These are phyloP conservation scores for Jamesozyma rosinii DNA, from an alignment of 805 yeast genomes.

Conservation along the genomic window DNA sequence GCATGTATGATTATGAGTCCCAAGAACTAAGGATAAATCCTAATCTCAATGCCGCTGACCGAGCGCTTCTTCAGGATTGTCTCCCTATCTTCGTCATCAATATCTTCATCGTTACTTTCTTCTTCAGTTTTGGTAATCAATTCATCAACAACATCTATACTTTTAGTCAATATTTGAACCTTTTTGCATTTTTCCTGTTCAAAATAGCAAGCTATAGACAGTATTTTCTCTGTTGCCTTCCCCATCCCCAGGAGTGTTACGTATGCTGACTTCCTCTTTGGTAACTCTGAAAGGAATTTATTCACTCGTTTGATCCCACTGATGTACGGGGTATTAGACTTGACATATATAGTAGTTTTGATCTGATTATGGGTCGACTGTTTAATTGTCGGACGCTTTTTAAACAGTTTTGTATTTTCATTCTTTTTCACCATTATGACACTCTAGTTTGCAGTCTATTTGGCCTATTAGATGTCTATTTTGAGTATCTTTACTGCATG, in stretches of 20 bases:
- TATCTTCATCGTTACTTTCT: slow-evolving; percentile 24
- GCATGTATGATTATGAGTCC: background rate
- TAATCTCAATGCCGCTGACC: slow-evolving; percentile 38
- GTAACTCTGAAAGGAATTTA: slow-evolving; percentile 40
- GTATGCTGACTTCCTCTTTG: slow-evolving; percentile 30
- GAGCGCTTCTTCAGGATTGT: slow-evolving; percentile 30
- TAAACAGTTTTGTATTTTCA: slow-evolving; percentile 3
- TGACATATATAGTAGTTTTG: slow-evolving; percentile 46
- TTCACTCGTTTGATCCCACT: slow-evolving; percentile 61
- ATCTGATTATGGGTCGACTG: slow-evolving; percentile 35
- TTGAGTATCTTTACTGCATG: too few species aligned
- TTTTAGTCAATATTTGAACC: slow-evolving; percentile 56
- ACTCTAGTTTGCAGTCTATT: too few species aligned
- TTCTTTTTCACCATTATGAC: background rate
- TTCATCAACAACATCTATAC: slow-evolving; percentile 67
- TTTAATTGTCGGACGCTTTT: slow-evolving; percentile 21
- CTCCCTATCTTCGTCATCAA: slow-evolving; percentile 28
- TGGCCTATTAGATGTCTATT: too few species aligned
- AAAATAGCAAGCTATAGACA: slow-evolving; percentile 55
- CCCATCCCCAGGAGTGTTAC: slow-evolving; percentile 72
- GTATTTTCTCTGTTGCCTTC: slow-evolving; percentile 50
- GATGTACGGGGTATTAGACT: slow-evolving; percentile 59
- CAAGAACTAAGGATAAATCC: slow-evolving; percentile 21
- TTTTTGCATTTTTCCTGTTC: slow-evolving; percentile 40
- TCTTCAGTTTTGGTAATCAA: slow-evolving; percentile 29